Conservation (phyloP, 2,329 filamentous ascomycete species). For the Raffaelea deltoideospora region DNA sequence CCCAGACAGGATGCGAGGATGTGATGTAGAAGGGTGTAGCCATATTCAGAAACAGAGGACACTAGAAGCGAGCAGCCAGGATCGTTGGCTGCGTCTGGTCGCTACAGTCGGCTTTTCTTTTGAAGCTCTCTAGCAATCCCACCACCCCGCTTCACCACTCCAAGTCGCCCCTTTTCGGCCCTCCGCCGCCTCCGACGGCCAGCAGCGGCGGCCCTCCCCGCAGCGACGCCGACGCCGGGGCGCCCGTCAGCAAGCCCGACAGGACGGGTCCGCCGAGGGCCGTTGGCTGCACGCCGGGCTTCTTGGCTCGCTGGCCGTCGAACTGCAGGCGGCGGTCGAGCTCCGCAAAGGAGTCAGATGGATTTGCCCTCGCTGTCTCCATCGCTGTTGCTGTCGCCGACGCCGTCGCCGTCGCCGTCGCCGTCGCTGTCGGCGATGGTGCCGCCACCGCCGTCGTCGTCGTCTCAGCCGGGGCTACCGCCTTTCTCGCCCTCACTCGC, state of each 20-base stretch:
- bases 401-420: background rate
- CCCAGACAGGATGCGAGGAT: too few species aligned
- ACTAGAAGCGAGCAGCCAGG: too few species aligned
- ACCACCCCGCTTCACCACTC: too few species aligned
- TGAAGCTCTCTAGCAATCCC: too few species aligned
- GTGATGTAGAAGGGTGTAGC: too few species aligned
- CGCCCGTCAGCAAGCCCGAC: too few species aligned
- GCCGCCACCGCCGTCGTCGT: conserved; percentile 35
- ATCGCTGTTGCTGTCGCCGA: conserved; percentile 6
- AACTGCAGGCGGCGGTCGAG: conserved; percentile 31
- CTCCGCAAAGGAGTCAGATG: too few species aligned
- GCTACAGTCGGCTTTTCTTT: too few species aligned
- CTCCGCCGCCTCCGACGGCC: conserved; percentile 21
- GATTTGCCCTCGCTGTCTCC: too few species aligned
- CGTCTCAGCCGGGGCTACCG: conserved; percentile 14
- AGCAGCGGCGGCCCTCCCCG: conserved; percentile 16
- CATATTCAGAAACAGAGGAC: too few species aligned
- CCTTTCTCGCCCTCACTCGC: conserved; percentile 61
- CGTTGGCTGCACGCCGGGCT: conserved; percentile 21
- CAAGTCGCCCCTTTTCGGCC: conserved; percentile 19
- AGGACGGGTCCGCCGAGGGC: background rate
- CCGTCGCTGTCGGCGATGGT: conserved; percentile 6
- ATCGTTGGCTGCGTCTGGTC: too few species aligned
- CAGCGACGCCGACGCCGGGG: too few species aligned
- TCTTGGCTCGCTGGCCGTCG: conserved; percentile 27